Evolutionary conservation across 305 asterid species (phyloP).

Genomic region (Fraxinus angustifolia): DNA sequence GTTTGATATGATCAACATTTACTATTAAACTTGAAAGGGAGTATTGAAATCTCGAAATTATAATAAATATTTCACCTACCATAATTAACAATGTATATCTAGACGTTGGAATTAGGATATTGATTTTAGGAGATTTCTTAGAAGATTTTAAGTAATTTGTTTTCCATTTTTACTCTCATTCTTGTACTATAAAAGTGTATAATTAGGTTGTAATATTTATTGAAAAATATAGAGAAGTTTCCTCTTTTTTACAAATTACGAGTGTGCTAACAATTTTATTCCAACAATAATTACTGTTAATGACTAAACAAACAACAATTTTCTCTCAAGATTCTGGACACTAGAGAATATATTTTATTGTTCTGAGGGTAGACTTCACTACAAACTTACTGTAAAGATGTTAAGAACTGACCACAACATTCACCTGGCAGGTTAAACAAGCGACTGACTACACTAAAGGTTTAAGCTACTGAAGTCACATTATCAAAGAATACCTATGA

Average conservation of each 20-base stretch:
- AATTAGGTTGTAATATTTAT: not conserved
- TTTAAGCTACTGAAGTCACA: not conserved
- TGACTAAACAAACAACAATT: not conserved
- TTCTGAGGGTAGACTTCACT: not conserved
- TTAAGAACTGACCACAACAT: not conserved
- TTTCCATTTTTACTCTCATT: not conserved
- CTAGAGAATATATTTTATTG: not conserved
- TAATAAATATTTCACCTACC: not conserved
- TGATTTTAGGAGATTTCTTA: not conserved
- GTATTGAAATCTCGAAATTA: not conserved
- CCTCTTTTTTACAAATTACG: not conserved
- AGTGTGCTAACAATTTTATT: not conserved
- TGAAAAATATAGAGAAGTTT: not conserved
- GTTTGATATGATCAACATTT: too few species aligned
- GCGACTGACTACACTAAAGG: not conserved
- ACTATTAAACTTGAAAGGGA: not conserved
- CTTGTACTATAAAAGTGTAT: not conserved
- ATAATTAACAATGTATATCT: not conserved
- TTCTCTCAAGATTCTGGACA: not conserved
- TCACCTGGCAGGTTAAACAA: slow-evolving; percentile 6
- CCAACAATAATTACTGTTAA: not conserved
- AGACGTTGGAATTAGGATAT: not conserved
- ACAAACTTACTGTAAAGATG: not conserved
- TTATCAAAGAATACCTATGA: not conserved
- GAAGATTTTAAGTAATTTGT: not conserved